Evolutionary conservation across 2,329 filamentous ascomycete species (phyloP).

Genomic region (Didymella sp.): DNA sequence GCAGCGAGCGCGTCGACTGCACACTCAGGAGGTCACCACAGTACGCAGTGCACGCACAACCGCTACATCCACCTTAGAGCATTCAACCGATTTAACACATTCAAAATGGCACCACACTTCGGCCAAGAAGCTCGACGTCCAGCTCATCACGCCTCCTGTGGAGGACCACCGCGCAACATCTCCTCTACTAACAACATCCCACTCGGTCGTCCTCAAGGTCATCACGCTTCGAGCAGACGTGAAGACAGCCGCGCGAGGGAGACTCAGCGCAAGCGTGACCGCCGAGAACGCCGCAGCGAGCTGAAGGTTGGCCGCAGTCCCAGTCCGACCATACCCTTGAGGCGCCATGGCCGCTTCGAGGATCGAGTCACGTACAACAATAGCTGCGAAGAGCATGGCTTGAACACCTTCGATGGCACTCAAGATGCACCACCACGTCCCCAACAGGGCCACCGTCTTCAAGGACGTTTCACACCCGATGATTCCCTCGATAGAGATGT

Average conservation of each 20-base stretch:
- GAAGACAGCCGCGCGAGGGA: constrained; percentile 9
- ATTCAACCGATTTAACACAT: background rate
- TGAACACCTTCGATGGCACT: background rate
- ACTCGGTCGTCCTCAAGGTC: background rate
- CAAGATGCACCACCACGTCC: background rate
- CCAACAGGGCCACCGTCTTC: background rate
- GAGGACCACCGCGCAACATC: background rate
- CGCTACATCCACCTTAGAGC: background rate
- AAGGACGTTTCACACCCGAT: background rate
- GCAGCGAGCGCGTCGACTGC: background rate
- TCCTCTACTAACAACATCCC: constrained; percentile 1
- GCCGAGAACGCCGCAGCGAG: constrained; percentile 1
- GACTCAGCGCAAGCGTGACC: constrained; percentile 5
- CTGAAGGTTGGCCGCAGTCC: background rate
- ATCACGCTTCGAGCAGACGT: background rate
- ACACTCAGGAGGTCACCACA: background rate
- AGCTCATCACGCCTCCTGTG: background rate
- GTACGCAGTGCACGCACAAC: background rate
- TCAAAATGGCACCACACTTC: constrained; percentile 7
- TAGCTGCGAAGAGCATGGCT: background rate
- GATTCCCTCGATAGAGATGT: background rate
- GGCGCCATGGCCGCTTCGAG: background rate
- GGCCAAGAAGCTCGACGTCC: background rate
- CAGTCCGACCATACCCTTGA: background rate
- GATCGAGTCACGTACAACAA: constrained; percentile 4